Base-by-base conservation (phyloP, 2,329 filamentous ascomycete genomes). In the Cordyceps cicadae region DNA sequence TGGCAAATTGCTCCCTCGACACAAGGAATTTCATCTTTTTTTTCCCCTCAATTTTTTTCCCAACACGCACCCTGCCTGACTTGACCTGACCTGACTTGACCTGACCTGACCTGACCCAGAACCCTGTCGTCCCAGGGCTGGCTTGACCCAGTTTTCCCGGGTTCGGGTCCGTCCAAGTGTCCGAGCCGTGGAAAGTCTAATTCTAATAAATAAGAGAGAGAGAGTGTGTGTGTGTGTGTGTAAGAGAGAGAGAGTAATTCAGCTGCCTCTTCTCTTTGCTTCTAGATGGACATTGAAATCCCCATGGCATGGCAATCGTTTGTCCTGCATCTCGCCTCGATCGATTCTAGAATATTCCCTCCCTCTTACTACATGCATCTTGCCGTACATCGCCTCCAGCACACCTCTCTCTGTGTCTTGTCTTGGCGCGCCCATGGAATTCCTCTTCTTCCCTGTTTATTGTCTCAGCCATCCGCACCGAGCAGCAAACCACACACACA, bases 131-230 rank as follows among this genome's bases (percentile, higher is more conserved):
- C 17, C 39, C 50, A 39, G n/a, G 49, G 24, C 26, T 46, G 24
- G 24, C 24, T 24, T 24, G 53, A n/a, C 50, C 50, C 59, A 34
- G 15, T 41, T 54, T 55, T 61, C 29, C 51, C 59, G 59, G 59
- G 43, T 29, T 61, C 59, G 59, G 59, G 51, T 29, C 59, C 59
- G 51, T 61, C 43, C 34, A 61, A 55, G 52, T 48, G 52, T 56
- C 59, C 59, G 59, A 61, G 50, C 50, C 50, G 32, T 24, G 3
- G 4, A 24, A 24, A 24, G 24, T 24, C 24, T n/a, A n/a, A n/a
- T n/a, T n/a, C n/a, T n/a, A n/a, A n/a, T n/a, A n/a, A n/a, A n/a
- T n/a, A n/a, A n/a, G n/a, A n/a, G n/a, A n/a, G n/a, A n/a, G n/a
- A n/a, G n/a, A n/a, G n/a, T n/a, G n/a, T n/a, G n/a, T n/a, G n/a